These are phyloP conservation scores for Gossypium gossypioides DNA, from an alignment of 441 rosid species.

Conservation along the genomic window DNA sequence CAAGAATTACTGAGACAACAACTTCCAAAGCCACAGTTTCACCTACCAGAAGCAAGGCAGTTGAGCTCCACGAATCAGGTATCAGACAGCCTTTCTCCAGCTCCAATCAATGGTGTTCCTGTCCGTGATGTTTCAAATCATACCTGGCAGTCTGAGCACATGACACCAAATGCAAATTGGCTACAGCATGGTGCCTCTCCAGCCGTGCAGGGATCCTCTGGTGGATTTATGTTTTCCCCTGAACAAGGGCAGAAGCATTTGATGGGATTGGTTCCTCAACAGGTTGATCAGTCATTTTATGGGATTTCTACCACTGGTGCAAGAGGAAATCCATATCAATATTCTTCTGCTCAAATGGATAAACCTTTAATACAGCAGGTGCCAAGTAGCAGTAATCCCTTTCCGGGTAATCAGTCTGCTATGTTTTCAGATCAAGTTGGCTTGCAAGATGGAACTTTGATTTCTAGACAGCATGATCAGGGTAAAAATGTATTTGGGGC, in stretches of 20 bases:
- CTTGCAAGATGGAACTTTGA: conserved; percentile 35
- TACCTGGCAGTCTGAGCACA: conserved; percentile 50
- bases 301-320: conserved; percentile 49
- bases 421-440: conserved; percentile 35
- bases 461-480: conserved; percentile 40
- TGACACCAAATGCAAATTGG: conserved; percentile 52
- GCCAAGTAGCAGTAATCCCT: conserved; percentile 37
- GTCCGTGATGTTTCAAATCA: conserved; percentile 49
- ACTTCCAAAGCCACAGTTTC: conserved; percentile 45
- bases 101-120: conserved; percentile 54
- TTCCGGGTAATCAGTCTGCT: conserved; percentile 37
- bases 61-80: conserved; percentile 35
- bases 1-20: conserved; percentile 67
- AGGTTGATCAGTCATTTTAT: conserved; percentile 57
- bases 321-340: conserved; percentile 33
- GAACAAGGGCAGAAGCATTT: conserved; percentile 49
- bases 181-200: conserved; percentile 40
- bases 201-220: conserved; percentile 45
- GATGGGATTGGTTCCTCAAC: conserved; percentile 47
- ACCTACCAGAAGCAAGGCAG: conserved; percentile 44
- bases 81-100: conserved; percentile 31
- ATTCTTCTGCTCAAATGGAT: conserved; percentile 41
- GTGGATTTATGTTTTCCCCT: conserved; percentile 41
- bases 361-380: conserved; percentile 35
- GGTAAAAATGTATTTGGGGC: conserved; percentile 31